phyloP scores from a whole-genome alignment of 306 rosid genomes.

The Dalbergia oliveri region DNA sequence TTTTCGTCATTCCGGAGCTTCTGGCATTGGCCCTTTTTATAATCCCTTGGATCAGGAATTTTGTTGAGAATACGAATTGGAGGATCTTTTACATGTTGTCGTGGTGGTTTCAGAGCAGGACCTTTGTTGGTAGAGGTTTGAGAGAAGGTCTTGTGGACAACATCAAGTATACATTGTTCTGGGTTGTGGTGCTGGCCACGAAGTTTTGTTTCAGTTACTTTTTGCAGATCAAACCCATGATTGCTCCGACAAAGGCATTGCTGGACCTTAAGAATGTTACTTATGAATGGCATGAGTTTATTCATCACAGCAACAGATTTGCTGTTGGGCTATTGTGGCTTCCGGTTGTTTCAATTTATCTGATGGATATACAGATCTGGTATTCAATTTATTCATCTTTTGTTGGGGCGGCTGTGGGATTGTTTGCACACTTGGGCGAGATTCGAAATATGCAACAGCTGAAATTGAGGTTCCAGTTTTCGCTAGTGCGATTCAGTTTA shows the following conservation, averaged over 20 bases:
- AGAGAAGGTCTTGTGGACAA: constrained; percentile 92
- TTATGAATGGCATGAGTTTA: constrained; percentile 75
- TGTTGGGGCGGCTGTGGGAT: constrained; percentile 85
- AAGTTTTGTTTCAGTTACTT: constrained; percentile 89
- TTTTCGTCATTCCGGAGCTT: constrained; percentile 82
- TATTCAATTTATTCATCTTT: constrained; percentile 90
- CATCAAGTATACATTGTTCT: constrained; percentile 77
- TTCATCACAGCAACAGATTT: constrained; percentile 63
- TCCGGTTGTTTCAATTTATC: constrained; percentile 86
- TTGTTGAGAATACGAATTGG: constrained; percentile 90
- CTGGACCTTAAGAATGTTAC: constrained; percentile 52
- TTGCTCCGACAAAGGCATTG: constrained; percentile 72
- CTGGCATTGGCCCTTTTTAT: constrained; percentile 74
- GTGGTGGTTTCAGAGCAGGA: constrained; percentile 96
- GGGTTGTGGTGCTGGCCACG: constrained; percentile 84
- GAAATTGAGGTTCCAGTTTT: constrained; percentile 96
- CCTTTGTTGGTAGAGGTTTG: constrained; percentile 94
- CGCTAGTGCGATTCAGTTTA: constrained; percentile 94
- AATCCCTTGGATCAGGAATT: constrained; percentile 89
- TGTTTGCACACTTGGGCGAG: constrained; percentile 94
- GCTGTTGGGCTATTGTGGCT: constrained; percentile 84
- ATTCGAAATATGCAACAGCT: constrained; percentile 88
- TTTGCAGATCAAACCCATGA: constrained; percentile 91
- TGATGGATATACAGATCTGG: constrained; percentile 96
- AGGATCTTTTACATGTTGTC: constrained; percentile 77